Conservation (phyloP, 306 rosid species). For the Vigna mungo region DNA sequence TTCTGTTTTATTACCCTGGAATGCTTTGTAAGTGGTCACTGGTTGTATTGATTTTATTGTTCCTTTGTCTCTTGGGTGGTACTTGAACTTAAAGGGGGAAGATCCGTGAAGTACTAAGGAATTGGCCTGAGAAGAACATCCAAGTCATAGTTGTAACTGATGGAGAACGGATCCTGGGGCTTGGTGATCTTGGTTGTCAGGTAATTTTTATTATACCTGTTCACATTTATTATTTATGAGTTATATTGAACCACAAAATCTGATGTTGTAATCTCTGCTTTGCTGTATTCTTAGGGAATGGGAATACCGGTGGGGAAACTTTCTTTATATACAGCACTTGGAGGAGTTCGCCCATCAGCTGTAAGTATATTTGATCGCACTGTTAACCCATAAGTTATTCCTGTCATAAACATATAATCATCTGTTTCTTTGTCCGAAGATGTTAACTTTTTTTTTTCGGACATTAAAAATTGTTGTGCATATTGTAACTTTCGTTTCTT, state of each 20-base stretch:
- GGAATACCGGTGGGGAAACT: constrained; percentile 99
- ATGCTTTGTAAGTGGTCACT: constrained; percentile 21
- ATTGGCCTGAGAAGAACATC: constrained; percentile 96
- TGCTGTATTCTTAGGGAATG: constrained; percentile 80
- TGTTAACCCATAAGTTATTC: constrained; percentile 11
- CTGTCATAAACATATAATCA: constrained; percentile 7
- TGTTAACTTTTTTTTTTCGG: neutral
- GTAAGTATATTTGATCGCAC: constrained; percentile 60
- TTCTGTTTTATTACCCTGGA: neutral
- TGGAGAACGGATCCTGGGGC: constrained; percentile 94
- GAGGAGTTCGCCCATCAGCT: constrained; percentile 97
- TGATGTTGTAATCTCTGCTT: constrained; percentile 30
- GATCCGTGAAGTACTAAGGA: constrained; percentile 89
- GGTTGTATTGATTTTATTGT: constrained; percentile 35
- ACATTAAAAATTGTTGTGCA: neutral
- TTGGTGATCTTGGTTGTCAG: constrained; percentile 99
- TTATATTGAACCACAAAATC: constrained; percentile 27
- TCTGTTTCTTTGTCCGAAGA: neutral
- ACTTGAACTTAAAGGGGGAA: constrained; percentile 69
- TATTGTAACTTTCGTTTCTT: constrained; percentile 21
- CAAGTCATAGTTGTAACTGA: constrained; percentile 98
- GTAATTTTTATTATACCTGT: constrained; percentile 48
- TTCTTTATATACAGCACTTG: constrained; percentile 91
- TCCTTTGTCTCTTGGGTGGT: constrained; percentile 30
- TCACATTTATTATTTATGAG: neutral